Conservation (phyloP, 2,329 filamentous ascomycete species). For the Alternaria ventricosa region DNA sequence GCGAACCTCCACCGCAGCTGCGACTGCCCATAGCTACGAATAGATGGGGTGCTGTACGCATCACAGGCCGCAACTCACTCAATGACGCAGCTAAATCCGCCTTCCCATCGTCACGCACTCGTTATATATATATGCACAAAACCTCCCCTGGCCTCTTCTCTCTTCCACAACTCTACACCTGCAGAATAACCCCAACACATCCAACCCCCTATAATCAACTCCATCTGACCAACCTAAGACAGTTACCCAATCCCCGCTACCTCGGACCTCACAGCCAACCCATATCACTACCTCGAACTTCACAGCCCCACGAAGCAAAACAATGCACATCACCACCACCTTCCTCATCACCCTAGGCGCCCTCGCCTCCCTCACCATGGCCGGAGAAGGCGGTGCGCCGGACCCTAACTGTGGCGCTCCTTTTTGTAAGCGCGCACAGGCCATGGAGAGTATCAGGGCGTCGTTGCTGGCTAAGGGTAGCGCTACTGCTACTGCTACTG, state of each 20-base stretch:
- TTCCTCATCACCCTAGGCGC: neutral
- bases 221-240: neutral
- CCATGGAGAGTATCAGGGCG: neutral
- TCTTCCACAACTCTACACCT: neutral
- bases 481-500: neutral
- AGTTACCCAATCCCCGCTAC: neutral
- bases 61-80: neutral
- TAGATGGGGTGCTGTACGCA: neutral
- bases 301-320: neutral
- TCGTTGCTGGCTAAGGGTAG: neutral
- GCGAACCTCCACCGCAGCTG: neutral
- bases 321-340: neutral
- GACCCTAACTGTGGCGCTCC: constrained; percentile 8
- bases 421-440: constrained; percentile 3
- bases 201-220: neutral
- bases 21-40: neutral
- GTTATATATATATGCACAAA: neutral
- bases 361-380: neutral
- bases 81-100: neutral
- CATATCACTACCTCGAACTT: neutral
- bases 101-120: neutral
- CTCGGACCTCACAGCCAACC: neutral
- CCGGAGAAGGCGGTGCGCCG: neutral
- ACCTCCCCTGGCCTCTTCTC: neutral
- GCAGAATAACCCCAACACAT: neutral